Percentiles rank a stretch among this genome's conserved stretches.
Conservation (phyloP, 371 early-diverging fungal species). For the Apophysomyces elegans region DNA sequence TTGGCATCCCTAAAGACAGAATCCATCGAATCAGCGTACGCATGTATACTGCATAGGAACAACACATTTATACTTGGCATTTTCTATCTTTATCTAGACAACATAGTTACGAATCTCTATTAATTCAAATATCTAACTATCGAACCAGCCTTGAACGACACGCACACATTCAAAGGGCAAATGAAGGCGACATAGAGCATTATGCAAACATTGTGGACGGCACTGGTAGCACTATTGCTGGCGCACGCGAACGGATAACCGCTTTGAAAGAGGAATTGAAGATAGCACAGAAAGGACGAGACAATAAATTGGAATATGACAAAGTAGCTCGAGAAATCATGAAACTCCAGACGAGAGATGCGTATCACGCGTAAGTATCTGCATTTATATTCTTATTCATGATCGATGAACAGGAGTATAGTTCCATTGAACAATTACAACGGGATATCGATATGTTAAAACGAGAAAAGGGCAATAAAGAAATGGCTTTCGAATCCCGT, state of each 20-base stretch:
- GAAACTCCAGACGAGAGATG: slow-evolving; percentile 47
- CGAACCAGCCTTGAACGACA: slow-evolving; percentile 43
- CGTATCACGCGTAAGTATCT: slow-evolving; percentile 49
- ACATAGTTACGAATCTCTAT: slow-evolving; percentile 34
- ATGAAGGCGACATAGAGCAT: slow-evolving; percentile 46
- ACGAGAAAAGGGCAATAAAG: slow-evolving; percentile 37
- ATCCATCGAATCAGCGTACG: slow-evolving; percentile 40
- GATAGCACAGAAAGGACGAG: slow-evolving; percentile 48
- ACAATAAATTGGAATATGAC: slow-evolving; percentile 63
- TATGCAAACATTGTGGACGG: slow-evolving; percentile 42
- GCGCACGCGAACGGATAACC: slow-evolving; percentile 39
- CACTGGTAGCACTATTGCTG: slow-evolving; percentile 35
- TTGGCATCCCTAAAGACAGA: slow-evolving; percentile 30
- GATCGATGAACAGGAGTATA: slow-evolving; percentile 1
- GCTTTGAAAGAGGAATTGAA: slow-evolving; percentile 48
- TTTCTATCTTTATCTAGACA: slow-evolving; percentile 27
- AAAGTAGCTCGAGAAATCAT: slow-evolving; percentile 57
- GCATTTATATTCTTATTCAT: not conserved
- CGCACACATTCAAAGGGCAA: slow-evolving; percentile 50
- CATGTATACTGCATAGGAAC: not conserved
- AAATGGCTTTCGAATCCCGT: slow-evolving; percentile 31
- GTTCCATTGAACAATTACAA: slow-evolving; percentile 39
- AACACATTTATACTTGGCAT: not conserved
- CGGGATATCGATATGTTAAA: slow-evolving; percentile 43
- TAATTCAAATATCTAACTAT: slow-evolving; percentile 40